These are phyloP conservation scores for Incumbomyces delicatus DNA, from an alignment of 2,329 filamentous ascomycete species.

Conservation along the genomic window DNA sequence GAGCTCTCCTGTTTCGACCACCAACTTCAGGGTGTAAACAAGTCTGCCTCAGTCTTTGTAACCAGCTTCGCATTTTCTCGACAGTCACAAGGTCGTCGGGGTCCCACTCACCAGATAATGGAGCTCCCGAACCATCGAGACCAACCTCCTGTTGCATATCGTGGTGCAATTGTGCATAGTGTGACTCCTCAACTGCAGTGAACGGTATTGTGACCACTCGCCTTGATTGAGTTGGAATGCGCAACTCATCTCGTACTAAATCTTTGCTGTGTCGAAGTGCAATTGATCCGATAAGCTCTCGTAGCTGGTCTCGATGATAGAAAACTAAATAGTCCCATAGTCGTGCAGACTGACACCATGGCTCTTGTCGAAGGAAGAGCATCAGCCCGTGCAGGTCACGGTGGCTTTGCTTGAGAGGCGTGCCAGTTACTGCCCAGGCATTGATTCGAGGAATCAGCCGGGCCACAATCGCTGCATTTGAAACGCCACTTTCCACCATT, in stretches of 20 bases:
- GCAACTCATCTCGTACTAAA: conserved; percentile 65
- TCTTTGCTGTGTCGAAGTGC: conserved; percentile 80
- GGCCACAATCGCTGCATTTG: conserved; percentile 70
- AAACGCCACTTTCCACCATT: conserved; percentile 85
- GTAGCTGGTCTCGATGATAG: conserved; percentile 55
- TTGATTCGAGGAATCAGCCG: conserved; percentile 71
- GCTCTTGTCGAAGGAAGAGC: conserved; percentile 68
- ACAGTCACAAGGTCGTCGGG: conserved; percentile 47
- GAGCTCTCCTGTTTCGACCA: conserved; percentile 51
- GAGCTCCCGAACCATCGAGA: conserved; percentile 54
- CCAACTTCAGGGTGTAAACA: conserved; percentile 80
- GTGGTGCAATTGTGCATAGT: conserved; percentile 67
- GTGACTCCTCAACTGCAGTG: conserved; percentile 79
- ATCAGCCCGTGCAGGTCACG: conserved; percentile 71
- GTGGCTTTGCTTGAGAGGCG: conserved; percentile 72
- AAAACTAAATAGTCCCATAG: conserved; percentile 60
- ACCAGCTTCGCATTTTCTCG: conserved; percentile 68
- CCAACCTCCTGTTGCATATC: conserved; percentile 64
- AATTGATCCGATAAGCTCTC: conserved; percentile 58
- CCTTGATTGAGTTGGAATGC: conserved; percentile 71
- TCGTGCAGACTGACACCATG: conserved; percentile 55
- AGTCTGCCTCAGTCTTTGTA: conserved; percentile 68
- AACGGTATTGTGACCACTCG: conserved; percentile 85
- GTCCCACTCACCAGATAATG: conserved; percentile 54
- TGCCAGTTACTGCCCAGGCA: conserved; percentile 87